phyloP scores from a whole-genome alignment of 768 basidiomycete species.

The Termitomyces sp. region DNA sequence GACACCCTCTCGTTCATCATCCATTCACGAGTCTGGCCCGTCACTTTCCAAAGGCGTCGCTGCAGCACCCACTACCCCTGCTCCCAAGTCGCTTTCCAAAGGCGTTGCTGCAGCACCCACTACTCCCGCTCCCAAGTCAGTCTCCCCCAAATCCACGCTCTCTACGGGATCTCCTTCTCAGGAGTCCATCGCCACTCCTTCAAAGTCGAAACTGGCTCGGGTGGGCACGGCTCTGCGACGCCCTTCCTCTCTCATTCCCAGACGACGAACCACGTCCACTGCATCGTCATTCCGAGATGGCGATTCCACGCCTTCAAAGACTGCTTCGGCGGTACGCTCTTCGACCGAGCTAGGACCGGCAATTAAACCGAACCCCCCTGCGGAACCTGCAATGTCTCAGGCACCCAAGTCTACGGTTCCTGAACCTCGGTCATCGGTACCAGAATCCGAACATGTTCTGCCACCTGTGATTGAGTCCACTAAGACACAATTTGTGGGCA shows the following conservation, averaged over 20 bases:
- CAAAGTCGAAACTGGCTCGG: slow-evolving; percentile 4
- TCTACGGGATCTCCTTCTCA: slow-evolving; percentile 1
- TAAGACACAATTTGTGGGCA: not conserved
- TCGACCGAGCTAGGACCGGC: not conserved
- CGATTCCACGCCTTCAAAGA: not conserved
- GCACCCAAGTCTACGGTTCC: not conserved
- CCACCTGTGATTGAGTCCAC: not conserved
- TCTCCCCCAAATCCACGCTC: slow-evolving; percentile 2
- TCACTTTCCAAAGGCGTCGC: not conserved
- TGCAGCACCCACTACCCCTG: no score
- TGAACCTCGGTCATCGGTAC: not conserved
- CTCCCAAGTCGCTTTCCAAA: not conserved
- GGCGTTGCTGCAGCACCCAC: not conserved
- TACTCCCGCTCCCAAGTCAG: slow-evolving; percentile 1
- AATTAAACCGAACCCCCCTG: not conserved
- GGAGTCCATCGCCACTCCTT: slow-evolving; percentile 5
- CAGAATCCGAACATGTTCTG: not conserved
- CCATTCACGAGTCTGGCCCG: slow-evolving; percentile 1
- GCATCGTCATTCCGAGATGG: slow-evolving; percentile 2
- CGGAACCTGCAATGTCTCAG: slow-evolving; percentile 1
- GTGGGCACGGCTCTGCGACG: slow-evolving; percentile 4
- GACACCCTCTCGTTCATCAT: slow-evolving; percentile 7
- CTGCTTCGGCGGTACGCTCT: not conserved
- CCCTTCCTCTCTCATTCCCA: slow-evolving; percentile 7
- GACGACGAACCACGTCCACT: slow-evolving; percentile 6